These are phyloP conservation scores for Cadophora sp. DNA, from an alignment of 2,329 filamentous ascomycete genomes.

Conservation along the genomic window DNA sequence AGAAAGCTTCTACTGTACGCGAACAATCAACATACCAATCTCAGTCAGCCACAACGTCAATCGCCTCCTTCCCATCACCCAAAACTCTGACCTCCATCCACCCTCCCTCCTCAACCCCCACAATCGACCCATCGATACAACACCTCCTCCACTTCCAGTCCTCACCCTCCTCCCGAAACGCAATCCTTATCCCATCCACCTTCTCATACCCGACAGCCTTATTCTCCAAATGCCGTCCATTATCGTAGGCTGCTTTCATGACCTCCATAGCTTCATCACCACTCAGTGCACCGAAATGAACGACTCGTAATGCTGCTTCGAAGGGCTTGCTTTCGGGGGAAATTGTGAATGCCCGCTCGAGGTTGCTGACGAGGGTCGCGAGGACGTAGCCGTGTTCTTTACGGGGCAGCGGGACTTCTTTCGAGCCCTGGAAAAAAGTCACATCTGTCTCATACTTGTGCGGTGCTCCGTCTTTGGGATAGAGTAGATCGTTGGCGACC, in stretches of 20 bases:
- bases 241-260: slow-evolving; percentile 70
- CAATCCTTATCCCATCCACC: slow-evolving; percentile 70
- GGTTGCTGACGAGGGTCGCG: slow-evolving; percentile 76
- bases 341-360: slow-evolving; percentile 84
- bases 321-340: slow-evolving; percentile 75
- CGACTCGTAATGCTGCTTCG: slow-evolving; percentile 72
- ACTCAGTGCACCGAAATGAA: slow-evolving; percentile 74
- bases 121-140: slow-evolving; percentile 91
- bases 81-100: slow-evolving; percentile 70
- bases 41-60: slow-evolving; percentile 38
- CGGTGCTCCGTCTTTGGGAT: slow-evolving; percentile 53
- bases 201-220: slow-evolving; percentile 73
- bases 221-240: slow-evolving; percentile 61
- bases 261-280: slow-evolving; percentile 75
- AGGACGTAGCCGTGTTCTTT: slow-evolving; percentile 77
- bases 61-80: slow-evolving; percentile 39
- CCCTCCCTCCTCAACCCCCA: slow-evolving; percentile 73
- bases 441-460: slow-evolving; percentile 64
- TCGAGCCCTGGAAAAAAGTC: slow-evolving; percentile 42
- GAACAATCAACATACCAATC: background rate
- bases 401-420: slow-evolving; percentile 45
- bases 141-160: slow-evolving; percentile 76
- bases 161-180: slow-evolving; percentile 73
- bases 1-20: background rate
- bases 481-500: slow-evolving; percentile 80